These are phyloP conservation scores for Neurospora sp. DNA, from an alignment of 495 filamentous ascomycete species.

Conservation along the genomic window DNA sequence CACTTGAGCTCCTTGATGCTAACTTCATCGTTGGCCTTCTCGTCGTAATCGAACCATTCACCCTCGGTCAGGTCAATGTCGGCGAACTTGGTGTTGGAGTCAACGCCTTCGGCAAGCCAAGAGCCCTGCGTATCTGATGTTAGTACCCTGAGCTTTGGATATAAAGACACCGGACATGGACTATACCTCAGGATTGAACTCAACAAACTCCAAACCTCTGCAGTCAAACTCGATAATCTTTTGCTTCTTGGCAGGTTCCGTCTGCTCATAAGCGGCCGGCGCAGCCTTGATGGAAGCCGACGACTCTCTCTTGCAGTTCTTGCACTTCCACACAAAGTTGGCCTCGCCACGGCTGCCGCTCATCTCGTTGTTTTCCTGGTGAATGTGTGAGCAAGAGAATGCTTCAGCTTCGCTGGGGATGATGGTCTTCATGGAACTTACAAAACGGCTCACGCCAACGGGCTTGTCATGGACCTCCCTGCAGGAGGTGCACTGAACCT, in stretches of 20 bases:
- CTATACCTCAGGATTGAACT: constrained; percentile 77
- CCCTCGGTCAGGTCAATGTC: constrained; percentile 75
- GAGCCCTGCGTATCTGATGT: constrained; percentile 49
- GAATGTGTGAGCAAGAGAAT: not conserved
- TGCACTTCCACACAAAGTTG: constrained; percentile 97
- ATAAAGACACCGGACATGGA: not conserved
- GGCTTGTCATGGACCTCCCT: constrained; percentile 82
- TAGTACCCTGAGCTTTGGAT: not conserved
- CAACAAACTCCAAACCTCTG: constrained; percentile 81
- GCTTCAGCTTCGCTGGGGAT: not conserved
- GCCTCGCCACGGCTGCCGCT: constrained; percentile 88
- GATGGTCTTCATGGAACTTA: constrained; percentile 34
- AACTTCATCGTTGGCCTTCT: constrained; percentile 48
- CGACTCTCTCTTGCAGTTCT: constrained; percentile 67
- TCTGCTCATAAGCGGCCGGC: constrained; percentile 57
- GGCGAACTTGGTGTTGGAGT: constrained; percentile 67
- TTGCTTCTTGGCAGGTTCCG: constrained; percentile 57
- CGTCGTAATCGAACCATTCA: constrained; percentile 56
- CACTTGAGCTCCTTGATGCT: constrained; percentile 86
- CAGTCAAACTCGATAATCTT: constrained; percentile 88
- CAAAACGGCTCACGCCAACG: constrained; percentile 80
- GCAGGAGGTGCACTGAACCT: constrained; percentile 92
- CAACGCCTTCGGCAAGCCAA: constrained; percentile 73
- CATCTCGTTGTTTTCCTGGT: constrained; percentile 73
- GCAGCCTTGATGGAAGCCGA: constrained; percentile 57